Percentiles rank a stretch among this genome's conserved stretches.
phyloP scores from a whole-genome alignment of 148 eudicot genomes.

The Diospyros lotus region DNA sequence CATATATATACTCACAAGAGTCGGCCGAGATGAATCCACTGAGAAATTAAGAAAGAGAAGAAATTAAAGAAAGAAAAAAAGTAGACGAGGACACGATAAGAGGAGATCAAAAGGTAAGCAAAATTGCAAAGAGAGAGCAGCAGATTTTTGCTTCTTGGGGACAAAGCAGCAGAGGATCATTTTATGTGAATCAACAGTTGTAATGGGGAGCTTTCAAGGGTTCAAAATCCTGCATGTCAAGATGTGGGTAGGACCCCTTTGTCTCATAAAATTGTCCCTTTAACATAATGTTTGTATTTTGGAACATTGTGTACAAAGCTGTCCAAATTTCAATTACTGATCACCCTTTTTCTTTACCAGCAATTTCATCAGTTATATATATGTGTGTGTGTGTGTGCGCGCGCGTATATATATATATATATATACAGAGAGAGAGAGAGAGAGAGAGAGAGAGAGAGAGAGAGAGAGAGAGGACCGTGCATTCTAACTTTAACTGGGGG shows the following conservation, averaged over 20 bases:
- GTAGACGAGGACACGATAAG: background rate
- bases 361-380: too few relatives aligned
- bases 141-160: background rate
- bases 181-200: conserved; percentile 1
- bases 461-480: background rate
- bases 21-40: background rate
- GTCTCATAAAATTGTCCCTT: conserved; percentile 2
- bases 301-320: background rate
- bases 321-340: background rate
- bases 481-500: conserved; percentile 9
- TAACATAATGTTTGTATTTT: too few relatives aligned
- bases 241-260: background rate
- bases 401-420: too few relatives aligned
- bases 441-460: too few relatives aligned
- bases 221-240: background rate
- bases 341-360: background rate
- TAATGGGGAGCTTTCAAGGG: conserved; percentile 1
- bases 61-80: background rate
- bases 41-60: background rate
- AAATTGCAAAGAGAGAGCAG: background rate
- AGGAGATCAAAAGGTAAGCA: too few relatives aligned
- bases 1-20: too few relatives aligned
- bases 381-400: too few relatives aligned
- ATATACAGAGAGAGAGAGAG: background rate
- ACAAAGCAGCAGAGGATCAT: background rate